phyloP scores from a whole-genome alignment of 768 basidiomycete species.

The Zangia roseola region DNA sequence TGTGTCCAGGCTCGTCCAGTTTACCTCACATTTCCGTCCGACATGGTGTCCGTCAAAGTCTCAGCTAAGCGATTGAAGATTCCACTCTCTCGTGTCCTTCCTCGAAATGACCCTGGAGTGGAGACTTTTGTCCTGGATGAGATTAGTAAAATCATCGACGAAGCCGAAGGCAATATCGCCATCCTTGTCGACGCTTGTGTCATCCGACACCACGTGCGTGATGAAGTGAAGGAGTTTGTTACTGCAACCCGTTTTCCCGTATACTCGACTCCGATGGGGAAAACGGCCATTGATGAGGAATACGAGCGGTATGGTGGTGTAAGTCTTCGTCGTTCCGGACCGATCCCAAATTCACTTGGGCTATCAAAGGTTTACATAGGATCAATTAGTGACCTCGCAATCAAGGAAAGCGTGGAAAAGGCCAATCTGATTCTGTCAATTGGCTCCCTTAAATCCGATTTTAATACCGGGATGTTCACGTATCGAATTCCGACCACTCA shows the following conservation, averaged over 20 bases:
- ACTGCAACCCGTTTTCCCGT: slow-evolving; percentile 68
- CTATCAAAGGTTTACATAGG: slow-evolving; percentile 71
- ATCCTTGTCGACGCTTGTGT: slow-evolving; percentile 84
- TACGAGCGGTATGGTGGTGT: slow-evolving; percentile 79
- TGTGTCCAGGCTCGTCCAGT: slow-evolving; percentile 69
- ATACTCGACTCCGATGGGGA: slow-evolving; percentile 80
- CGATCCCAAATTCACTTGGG: not conserved
- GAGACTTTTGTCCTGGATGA: slow-evolving; percentile 72
- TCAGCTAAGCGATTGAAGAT: slow-evolving; percentile 60
- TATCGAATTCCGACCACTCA: slow-evolving; percentile 60
- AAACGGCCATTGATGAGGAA: slow-evolving; percentile 69
- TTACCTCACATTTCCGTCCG: slow-evolving; percentile 84
- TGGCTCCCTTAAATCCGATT: slow-evolving; percentile 70
- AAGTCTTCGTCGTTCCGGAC: slow-evolving; percentile 26
- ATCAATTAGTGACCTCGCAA: slow-evolving; percentile 58
- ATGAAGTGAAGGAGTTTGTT: slow-evolving; percentile 63
- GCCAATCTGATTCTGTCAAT: slow-evolving; percentile 77
- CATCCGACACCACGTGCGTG: slow-evolving; percentile 63
- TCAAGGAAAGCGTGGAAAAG: slow-evolving; percentile 71
- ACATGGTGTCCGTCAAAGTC: slow-evolving; percentile 70
- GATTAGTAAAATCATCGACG: slow-evolving; percentile 62
- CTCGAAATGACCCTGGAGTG: slow-evolving; percentile 53
- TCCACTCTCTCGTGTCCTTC: slow-evolving; percentile 49
- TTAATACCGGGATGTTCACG: slow-evolving; percentile 87
- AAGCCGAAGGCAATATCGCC: slow-evolving; percentile 59